Evolutionary conservation across 768 basidiomycete species (phyloP), one percentile per base, ranked within the genome.

Genomic region (Sporobolomyces phaffii): DNA sequence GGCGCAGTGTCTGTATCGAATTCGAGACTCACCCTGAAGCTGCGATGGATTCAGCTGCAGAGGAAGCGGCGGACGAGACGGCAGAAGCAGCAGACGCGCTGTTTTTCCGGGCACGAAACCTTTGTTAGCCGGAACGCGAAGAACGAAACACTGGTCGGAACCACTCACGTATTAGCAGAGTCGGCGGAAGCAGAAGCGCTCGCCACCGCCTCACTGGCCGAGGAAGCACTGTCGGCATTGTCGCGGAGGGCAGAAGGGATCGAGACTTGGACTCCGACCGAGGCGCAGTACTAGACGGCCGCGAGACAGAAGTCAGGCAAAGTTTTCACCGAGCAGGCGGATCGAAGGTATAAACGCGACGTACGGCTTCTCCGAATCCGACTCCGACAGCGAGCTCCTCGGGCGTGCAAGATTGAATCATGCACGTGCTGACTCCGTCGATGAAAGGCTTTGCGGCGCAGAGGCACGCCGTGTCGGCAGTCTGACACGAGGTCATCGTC

Each of bases 391-490:
- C 41, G 26, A 68, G 56, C 0, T 31, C 49, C 0, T 61, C 38
- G 0, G 20, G 34, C 10, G 40, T 36, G 61, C 66, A 68, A 5
- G 34, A 18, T 44, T 44, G 26, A 17, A 38, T 29, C 56, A 68
- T 44, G 56, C 66, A 68, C 18, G 50, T 18, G n/a, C 29, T 29
- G 34, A 58, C 54, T 14, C 48, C 56, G 17, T 53, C 34, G 61
- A 68, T 40, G 57, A 68, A 68, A 13, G 61, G 28, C 22, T 29
- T 5, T 17, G 49, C 59, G 17, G 26, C 22, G 49, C 66, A 68
- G 28, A 68, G 61, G 61, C 66, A 68, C 41, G 40, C 24, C 14
- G 41, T 22, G 61, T 68, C 66, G 34, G 49, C 22, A 2, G 66
- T 22, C 24, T 57, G 31, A 50, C 66, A 68, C 8, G 61, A 62